Percentiles rank a stretch among this genome's conserved stretches.
phyloP scores from a whole-genome alignment of 164 flowering plant species.

The Piper longum region DNA sequence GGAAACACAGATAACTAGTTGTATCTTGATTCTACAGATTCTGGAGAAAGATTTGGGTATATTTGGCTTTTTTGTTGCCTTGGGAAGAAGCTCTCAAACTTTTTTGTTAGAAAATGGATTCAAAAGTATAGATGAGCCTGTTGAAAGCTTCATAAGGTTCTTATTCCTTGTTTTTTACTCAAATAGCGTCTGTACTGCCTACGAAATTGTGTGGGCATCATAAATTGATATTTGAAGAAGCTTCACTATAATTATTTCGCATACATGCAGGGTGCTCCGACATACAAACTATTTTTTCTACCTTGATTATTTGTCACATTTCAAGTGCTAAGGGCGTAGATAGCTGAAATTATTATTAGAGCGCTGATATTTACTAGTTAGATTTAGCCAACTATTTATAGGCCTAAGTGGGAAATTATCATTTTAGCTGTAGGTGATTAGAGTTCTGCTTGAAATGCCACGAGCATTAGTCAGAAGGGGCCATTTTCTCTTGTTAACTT shows the following conservation, averaged over 20 bases:
- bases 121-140: slow-evolving; percentile 45
- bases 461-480: too few relatives aligned
- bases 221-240: not conserved
- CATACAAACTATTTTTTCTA: too few relatives aligned
- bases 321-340: too few relatives aligned
- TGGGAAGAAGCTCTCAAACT: slow-evolving; percentile 76
- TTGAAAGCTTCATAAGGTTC: slow-evolving; percentile 69
- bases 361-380: too few relatives aligned
- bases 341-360: too few relatives aligned
- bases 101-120: slow-evolving; percentile 59
- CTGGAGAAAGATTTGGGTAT: slow-evolving; percentile 89
- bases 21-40: slow-evolving; percentile 33
- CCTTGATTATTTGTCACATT: too few relatives aligned
- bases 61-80: slow-evolving; percentile 90
- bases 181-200: not conserved
- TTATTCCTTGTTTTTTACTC: too few relatives aligned
- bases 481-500: not conserved
- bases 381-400: too few relatives aligned
- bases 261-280: not conserved
- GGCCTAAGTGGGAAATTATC: too few relatives aligned
- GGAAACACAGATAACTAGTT: not conserved
- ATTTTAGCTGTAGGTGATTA: too few relatives aligned
- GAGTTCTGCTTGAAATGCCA: too few relatives aligned
- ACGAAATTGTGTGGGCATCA: not conserved
- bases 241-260: not conserved